Base-by-base conservation (phyloP, 805 yeast species). In the Saccharomycopsis oosterbeekiorum region DNA sequence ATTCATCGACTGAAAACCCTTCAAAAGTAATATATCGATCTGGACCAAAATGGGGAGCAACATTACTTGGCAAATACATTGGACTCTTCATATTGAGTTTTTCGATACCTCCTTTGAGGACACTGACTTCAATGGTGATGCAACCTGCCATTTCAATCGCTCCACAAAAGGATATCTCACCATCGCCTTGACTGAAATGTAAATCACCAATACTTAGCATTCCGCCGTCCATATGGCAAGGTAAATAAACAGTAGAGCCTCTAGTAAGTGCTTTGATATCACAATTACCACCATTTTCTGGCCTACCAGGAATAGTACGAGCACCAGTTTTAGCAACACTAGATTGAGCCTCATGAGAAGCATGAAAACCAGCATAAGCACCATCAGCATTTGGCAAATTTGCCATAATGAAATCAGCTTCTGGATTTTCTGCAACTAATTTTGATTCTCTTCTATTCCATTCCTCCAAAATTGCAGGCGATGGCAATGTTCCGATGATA, bases 241-340 rank as follows among this genome's bases (percentile, higher is more conserved):
- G 83, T 54, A 79, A 70, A 64, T 77, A 79, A 39, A 76, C 75
- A 63, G 76, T 78, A 12, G 83, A 77, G 5, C 83, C 83, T 56
- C 81, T 68, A 3, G 81, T 75, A 26, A 80, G 68, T 62, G 78
- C 78, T 68, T 80, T 79, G 66, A 80, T 80, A 64, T 79, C 83
- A 68, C 82, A 79, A 66, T 79, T 79, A 12, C 83, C 83, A 12
- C 83, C 83, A 67, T 79, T 73, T 69, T 79, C 83, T 36, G 80
- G 82, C 65, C 82, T 67, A 1, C 82, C 82, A 21, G 83, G 83
- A 60, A 79, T 78, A 1, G 83, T 79, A 47, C 83, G 72, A 8
- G 82, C 81, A n/a, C 83, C 83, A 56, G 74, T 74, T 55, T 68
- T 68, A 8, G 71, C 76, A 40, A 75, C 74, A 42, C 67, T 66